Conservation (phyloP, 2,329 filamentous ascomycete genomes). For the Aspergillus bombycis region DNA sequence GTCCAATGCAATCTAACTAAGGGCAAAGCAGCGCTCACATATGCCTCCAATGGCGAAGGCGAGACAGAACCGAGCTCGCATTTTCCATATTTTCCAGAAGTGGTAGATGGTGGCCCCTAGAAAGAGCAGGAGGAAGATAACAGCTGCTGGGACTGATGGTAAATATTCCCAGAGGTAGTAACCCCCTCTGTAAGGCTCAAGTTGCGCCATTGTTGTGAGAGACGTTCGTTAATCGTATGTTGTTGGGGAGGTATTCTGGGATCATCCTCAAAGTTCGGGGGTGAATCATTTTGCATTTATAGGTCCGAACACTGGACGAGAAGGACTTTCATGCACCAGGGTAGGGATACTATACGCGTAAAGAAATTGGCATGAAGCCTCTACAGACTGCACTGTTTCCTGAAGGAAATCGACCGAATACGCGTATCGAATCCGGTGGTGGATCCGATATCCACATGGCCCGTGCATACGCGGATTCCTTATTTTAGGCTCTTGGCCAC, state of each 20-base stretch:
- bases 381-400: background rate
- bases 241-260: background rate
- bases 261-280: background rate
- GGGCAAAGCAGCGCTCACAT: slow-evolving; percentile 30
- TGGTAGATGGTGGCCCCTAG: slow-evolving; percentile 27
- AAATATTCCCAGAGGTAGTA: slow-evolving; percentile 34
- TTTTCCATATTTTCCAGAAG: slow-evolving; percentile 32
- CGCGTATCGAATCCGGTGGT: slow-evolving; percentile 15
- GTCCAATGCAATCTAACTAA: background rate
- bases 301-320: background rate
- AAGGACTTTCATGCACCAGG: background rate
- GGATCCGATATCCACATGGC: slow-evolving; percentile 4
- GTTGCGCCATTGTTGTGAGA: slow-evolving; percentile 20
- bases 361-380: background rate
- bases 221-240: background rate
- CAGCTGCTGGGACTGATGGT: slow-evolving; percentile 28
- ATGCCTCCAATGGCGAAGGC: slow-evolving; percentile 40
- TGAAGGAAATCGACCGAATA: background rate
- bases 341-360: background rate
- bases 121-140: slow-evolving; percentile 34
- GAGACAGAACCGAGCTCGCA: slow-evolving; percentile 34
- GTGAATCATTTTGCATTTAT: background rate
- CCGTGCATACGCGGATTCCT: slow-evolving; percentile 25
- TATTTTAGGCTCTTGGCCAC: background rate
- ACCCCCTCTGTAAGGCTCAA: slow-evolving; percentile 19